Conservation (phyloP, 306 rosid genomes). For the Crotalaria pallida region DNA sequence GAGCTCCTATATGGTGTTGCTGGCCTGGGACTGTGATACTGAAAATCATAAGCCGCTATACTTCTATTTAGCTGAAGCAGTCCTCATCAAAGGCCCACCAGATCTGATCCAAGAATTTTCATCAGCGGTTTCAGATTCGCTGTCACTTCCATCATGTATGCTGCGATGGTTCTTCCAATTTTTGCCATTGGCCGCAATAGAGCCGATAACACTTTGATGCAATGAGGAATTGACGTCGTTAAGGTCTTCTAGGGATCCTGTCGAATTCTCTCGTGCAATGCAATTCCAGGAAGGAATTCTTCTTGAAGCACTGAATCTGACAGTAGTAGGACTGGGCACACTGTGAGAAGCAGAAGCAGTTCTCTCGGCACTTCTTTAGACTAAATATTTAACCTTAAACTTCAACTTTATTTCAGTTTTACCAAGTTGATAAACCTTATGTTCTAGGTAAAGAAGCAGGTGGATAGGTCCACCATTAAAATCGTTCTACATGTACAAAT, state of each 20-base stretch:
- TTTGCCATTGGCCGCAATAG: constrained; percentile 35
- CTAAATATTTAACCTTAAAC: too few relatives aligned
- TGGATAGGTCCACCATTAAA: too few relatives aligned
- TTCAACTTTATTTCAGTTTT: too few relatives aligned
- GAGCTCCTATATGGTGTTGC: constrained; percentile 50
- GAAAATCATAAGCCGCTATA: constrained; percentile 23
- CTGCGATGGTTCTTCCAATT: constrained; percentile 40
- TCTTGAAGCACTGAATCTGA: constrained; percentile 65
- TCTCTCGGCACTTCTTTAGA: constrained; percentile 66
- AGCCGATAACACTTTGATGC: constrained; percentile 42
- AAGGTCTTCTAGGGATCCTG: constrained; percentile 83
- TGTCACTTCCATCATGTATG: constrained; percentile 65
- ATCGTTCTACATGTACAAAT: too few relatives aligned
- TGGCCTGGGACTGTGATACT: constrained; percentile 46
- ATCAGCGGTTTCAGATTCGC: constrained; percentile 64
- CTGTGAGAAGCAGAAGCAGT: constrained; percentile 76
- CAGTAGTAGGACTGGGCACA: constrained; percentile 37
- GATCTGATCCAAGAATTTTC: constrained; percentile 74
- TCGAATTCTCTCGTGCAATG: constrained; percentile 91
- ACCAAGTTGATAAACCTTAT: too few relatives aligned
- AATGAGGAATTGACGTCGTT: constrained; percentile 43
- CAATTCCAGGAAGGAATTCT: constrained; percentile 98
- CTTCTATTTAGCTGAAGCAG: constrained; percentile 69
- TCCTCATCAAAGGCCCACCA: constrained; percentile 96
- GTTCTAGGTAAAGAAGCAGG: too few relatives aligned